A percentile compares a stretch with the other conserved stretches of the same genome.
Conservation (phyloP, 1,284 basidiomycete genomes). For the Peniophora sp. region DNA sequence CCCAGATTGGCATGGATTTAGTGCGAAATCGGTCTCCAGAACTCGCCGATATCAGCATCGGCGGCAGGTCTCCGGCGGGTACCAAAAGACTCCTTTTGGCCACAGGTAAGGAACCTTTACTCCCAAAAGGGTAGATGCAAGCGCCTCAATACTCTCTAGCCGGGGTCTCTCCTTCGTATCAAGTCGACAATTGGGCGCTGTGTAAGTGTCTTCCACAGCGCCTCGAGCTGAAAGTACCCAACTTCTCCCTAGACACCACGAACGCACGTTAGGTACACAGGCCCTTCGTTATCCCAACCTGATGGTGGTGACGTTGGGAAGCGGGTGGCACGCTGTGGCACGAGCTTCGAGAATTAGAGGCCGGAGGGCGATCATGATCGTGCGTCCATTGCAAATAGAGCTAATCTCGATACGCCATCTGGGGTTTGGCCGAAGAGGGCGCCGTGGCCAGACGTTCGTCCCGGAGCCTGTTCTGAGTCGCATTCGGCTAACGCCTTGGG, state of each 20-base stretch:
- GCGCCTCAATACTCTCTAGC: background rate
- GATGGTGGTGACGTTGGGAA: background rate
- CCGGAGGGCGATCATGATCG: background rate
- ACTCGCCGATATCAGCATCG: too few species aligned
- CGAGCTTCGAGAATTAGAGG: too few species aligned
- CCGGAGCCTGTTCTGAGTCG: background rate
- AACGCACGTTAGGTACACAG: background rate
- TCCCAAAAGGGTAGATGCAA: background rate
- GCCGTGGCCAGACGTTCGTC: background rate
- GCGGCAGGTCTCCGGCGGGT: too few species aligned
- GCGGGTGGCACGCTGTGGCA: too few species aligned
- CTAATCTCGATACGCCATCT: background rate
- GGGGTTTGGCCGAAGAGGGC: background rate
- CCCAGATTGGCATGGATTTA: too few species aligned
- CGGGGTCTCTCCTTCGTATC: background rate
- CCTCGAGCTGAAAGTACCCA: background rate
- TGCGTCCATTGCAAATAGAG: too few species aligned
- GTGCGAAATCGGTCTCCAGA: too few species aligned
- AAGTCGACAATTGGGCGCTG: background rate
- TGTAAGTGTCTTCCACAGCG: background rate
- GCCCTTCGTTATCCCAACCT: background rate
- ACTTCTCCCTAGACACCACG: background rate
- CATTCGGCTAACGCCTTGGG: background rate
- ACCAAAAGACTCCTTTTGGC: too few species aligned
- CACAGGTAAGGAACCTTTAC: slow-evolving; percentile 5